phyloP scores from a whole-genome alignment of 805 yeast genomes.

The Metschnikowia colocasiae region DNA sequence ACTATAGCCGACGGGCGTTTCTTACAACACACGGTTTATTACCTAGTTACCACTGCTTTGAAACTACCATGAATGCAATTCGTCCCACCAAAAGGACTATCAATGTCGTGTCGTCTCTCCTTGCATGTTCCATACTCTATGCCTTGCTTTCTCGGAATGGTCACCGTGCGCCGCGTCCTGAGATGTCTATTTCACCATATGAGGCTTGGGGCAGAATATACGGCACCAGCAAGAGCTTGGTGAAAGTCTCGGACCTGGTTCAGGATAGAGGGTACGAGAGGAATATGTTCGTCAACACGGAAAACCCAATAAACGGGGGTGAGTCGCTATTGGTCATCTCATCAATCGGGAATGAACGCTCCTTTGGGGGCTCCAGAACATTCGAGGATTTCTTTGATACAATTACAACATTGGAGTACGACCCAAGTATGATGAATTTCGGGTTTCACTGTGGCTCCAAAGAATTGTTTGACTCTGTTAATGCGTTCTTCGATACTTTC shows the following conservation, averaged over 20 bases:
- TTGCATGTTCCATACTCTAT: neutral
- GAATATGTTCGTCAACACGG: conserved; percentile 2
- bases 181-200: neutral
- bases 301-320: neutral
- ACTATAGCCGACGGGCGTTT: too few relatives aligned
- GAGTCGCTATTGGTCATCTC: conserved; percentile 19
- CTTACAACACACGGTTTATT: too few relatives aligned
- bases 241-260: neutral
- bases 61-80: neutral
- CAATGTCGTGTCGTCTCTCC: neutral
- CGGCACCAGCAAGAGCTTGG: neutral
- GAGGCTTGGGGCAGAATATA: neutral
- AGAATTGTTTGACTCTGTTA: conserved; percentile 23
- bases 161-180: neutral
- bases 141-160: neutral
- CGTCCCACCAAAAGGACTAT: neutral
- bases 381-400: conserved; percentile 33
- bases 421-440: conserved; percentile 18
- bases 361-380: conserved; percentile 36
- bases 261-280: conserved; percentile 1
- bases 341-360: conserved; percentile 24
- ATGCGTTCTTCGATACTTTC: conserved; percentile 17
- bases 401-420: conserved; percentile 25
- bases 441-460: conserved; percentile 32
- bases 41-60: too few relatives aligned